Evolutionary conservation across 176 grass and related monocot genomes (phyloP), one percentile per base, ranked within the genome.

Genomic region (Canna indica): DNA sequence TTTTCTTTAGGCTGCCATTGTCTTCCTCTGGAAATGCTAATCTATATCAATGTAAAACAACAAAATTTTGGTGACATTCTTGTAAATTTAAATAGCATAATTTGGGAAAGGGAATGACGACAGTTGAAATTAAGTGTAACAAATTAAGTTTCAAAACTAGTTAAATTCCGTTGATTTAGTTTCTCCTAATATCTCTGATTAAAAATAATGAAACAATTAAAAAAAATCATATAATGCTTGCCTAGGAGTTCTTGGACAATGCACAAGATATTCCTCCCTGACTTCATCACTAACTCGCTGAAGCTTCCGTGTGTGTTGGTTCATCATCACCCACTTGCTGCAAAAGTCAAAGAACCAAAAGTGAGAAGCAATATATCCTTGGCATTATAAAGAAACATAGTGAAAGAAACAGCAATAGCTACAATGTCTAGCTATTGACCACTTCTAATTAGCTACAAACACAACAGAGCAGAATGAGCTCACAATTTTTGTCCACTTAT

Each of bases 251-350:
- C 80, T 90, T 57, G 94, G 94, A 78, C 94, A 93, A 76, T 83
- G 83, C 58, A 99, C 74, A 80, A 99, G 85, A 71, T 90, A 85
- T 78, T 99, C 94, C 75, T 99, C 89, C 83, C 90, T 99, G 13
- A 99, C 90, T 52, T 99, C 94, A 68, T 99, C 94, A 78, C 80
- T 99, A 58, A 93, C 94, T 85, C 94, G 83, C 72, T 99, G 94
- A 80, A 99, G 89, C 80, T 88, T 93, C 62, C 94, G 82, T 47
- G 94, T 93, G 82, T 99, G 85, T 93, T 93, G 86, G 75, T 99
- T 89, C 94, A 99, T 99, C 94, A 99, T 99, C 52, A 99, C 94
- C 94, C 94, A 99, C 60, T 93, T 99, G 84, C 94, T 99, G 83
- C 4, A 68, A 56, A 86, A 82, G 80, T 58, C n/a, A 26, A 50